These are phyloP conservation scores for Chenopodium album DNA, from an alignment of 148 eudicot genomes.

Conservation along the genomic window DNA sequence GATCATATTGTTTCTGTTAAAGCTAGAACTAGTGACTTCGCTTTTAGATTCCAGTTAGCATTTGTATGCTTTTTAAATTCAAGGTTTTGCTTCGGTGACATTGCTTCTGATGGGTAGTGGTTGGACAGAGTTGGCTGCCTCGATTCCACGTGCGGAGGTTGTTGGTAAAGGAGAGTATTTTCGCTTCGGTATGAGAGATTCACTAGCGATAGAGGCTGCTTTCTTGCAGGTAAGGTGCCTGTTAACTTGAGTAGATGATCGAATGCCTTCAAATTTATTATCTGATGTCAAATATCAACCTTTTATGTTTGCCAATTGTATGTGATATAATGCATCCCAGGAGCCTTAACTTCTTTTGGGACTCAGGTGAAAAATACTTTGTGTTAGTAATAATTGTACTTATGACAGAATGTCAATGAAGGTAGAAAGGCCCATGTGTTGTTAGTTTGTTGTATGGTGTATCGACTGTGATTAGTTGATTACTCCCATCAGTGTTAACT, in stretches of 20 bases:
- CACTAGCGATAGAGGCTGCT: conserved; percentile 95
- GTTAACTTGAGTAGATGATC: neutral
- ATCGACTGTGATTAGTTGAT: too few relatives aligned
- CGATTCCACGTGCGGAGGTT: conserved; percentile 72
- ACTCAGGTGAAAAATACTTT: neutral
- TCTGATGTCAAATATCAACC: neutral
- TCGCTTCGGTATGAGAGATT: conserved; percentile 96
- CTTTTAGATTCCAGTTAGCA: neutral
- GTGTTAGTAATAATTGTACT: neutral
- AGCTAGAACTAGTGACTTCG: neutral
- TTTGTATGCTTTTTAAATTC: conserved; percentile 2
- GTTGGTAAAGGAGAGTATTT: conserved; percentile 98
- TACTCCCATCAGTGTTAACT: neutral
- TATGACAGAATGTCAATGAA: neutral
- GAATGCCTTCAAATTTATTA: neutral
- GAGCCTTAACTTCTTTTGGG: neutral
- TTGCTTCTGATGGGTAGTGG: conserved; percentile 26
- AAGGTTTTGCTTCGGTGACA: neutral
- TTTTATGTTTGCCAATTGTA: neutral
- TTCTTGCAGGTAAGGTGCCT: conserved; percentile 76
- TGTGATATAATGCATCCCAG: neutral
- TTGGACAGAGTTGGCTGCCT: conserved; percentile 81
- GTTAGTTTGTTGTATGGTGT: neutral
- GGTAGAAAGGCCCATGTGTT: neutral
- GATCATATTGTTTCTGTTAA: too few relatives aligned